Conservation (phyloP, 1,139 yeast genomes). For the Zygosaccharomyces sapae region DNA sequence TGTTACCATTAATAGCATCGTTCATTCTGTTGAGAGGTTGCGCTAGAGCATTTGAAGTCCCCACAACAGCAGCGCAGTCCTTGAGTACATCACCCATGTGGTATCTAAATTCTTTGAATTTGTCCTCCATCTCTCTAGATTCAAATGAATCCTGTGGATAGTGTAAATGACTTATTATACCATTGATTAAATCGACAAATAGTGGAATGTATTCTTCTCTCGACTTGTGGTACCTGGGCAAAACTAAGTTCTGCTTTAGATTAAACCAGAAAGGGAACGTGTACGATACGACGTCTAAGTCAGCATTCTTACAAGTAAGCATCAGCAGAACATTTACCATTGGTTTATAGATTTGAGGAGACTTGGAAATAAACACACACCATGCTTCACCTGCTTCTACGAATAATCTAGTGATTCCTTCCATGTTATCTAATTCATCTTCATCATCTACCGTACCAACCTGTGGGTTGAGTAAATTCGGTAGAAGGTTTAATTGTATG, state of each 20-base stretch:
- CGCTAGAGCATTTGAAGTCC: slow-evolving; percentile 62
- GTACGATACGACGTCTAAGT: slow-evolving; percentile 82
- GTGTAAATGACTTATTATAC: slow-evolving; percentile 67
- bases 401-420: slow-evolving; percentile 70
- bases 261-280: slow-evolving; percentile 92
- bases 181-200: slow-evolving; percentile 59
- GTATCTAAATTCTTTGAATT: slow-evolving; percentile 87
- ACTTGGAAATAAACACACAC: slow-evolving; percentile 79
- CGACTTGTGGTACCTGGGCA: slow-evolving; percentile 61
- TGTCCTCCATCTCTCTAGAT: slow-evolving; percentile 73
- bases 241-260: slow-evolving; percentile 64
- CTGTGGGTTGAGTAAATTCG: slow-evolving; percentile 14
- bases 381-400: slow-evolving; percentile 95
- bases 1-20: slow-evolving; percentile 19
- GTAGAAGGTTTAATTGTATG: slow-evolving; percentile 39
- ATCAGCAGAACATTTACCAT: slow-evolving; percentile 66
- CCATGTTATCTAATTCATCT: slow-evolving; percentile 50
- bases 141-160: slow-evolving; percentile 56
- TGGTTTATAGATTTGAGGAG: slow-evolving; percentile 66
- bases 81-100: slow-evolving; percentile 96
- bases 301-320: slow-evolving; percentile 41
- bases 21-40: slow-evolving; percentile 37
- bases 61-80: slow-evolving; percentile 89
- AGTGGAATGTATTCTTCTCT: slow-evolving; percentile 53
- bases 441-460: slow-evolving; percentile 20